These are phyloP conservation scores for Fusarium stilboides DNA, from an alignment of 2,329 filamentous ascomycete species.

Conservation along the genomic window DNA sequence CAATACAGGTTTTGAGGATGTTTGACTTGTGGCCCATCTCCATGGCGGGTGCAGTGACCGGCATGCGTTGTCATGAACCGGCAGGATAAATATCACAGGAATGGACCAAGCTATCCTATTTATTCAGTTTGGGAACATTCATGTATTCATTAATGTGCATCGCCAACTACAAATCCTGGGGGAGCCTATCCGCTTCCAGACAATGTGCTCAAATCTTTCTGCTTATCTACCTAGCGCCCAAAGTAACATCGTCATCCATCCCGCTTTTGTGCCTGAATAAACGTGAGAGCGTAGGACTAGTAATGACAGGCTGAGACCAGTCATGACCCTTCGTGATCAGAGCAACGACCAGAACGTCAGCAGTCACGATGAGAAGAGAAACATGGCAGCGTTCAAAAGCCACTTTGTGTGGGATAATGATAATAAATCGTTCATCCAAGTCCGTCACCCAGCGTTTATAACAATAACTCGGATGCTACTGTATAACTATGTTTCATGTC, in stretches of 20 bases:
- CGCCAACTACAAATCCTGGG: slow-evolving; percentile 43
- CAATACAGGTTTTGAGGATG: not conserved
- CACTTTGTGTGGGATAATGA: slow-evolving; percentile 32
- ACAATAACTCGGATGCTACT: slow-evolving; percentile 49
- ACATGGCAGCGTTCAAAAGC: slow-evolving; percentile 38
- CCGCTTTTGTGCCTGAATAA: slow-evolving; percentile 38
- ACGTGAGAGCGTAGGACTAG: slow-evolving; percentile 28
- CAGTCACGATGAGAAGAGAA: slow-evolving; percentile 44
- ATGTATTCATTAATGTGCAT: slow-evolving; percentile 52
- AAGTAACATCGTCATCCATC: slow-evolving; percentile 41
- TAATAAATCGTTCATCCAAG: slow-evolving; percentile 43
- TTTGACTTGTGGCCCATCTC: not conserved
- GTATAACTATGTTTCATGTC: slow-evolving; percentile 47
- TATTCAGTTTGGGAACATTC: slow-evolving; percentile 29
- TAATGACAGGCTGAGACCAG: slow-evolving; percentile 14
- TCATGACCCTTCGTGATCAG: slow-evolving; percentile 17
- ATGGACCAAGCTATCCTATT: not conserved
- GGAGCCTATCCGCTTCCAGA: slow-evolving; percentile 43
- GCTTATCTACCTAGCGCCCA: slow-evolving; percentile 42
- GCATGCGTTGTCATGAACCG: not conserved
- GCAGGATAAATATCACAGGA: not conserved
- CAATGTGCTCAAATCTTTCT: slow-evolving; percentile 43
- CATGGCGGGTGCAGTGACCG: not conserved
- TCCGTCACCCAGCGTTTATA: slow-evolving; percentile 36
- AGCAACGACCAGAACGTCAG: slow-evolving; percentile 29